phyloP scores from a whole-genome alignment of 1,139 yeast genomes.

The Hanseniaspora sp. region DNA sequence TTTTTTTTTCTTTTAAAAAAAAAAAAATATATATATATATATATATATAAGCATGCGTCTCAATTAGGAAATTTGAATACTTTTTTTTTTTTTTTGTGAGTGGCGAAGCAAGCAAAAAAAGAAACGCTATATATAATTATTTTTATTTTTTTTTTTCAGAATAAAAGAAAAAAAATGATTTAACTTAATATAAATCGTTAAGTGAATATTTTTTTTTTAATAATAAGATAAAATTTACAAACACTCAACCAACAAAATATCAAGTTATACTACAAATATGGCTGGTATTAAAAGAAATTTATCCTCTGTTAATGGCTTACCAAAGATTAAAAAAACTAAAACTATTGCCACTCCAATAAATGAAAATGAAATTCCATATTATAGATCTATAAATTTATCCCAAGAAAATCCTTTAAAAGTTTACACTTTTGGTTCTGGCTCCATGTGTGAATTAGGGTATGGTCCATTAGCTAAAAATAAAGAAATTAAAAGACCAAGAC shows the following conservation, averaged over 20 bases:
- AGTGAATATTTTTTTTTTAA: too few relatives aligned
- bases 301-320: not conserved
- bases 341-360: conserved; percentile 20
- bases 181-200: too few relatives aligned
- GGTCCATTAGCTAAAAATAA: conserved; percentile 83
- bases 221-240: not conserved
- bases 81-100: not conserved
- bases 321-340: conserved; percentile 6
- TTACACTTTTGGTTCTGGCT: conserved; percentile 92
- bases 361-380: conserved; percentile 23
- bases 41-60: not conserved
- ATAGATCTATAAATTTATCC: conserved; percentile 22
- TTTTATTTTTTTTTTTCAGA: too few relatives aligned
- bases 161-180: too few relatives aligned
- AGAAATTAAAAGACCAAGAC: conserved; percentile 89
- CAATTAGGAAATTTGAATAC: not conserved
- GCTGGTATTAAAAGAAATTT: conserved; percentile 1
- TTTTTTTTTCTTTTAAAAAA: not conserved
- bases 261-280: not conserved
- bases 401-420: conserved; percentile 47
- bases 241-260: not conserved
- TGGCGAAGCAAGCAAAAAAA: too few relatives aligned
- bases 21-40: not conserved
- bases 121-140: too few relatives aligned
- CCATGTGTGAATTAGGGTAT: conserved; percentile 91